Percentiles rank a stretch among this genome's conserved stretches.
These are phyloP conservation scores for Hydnomerulius pinastri DNA, from an alignment of 768 basidiomycete species.

Conservation along the genomic window DNA sequence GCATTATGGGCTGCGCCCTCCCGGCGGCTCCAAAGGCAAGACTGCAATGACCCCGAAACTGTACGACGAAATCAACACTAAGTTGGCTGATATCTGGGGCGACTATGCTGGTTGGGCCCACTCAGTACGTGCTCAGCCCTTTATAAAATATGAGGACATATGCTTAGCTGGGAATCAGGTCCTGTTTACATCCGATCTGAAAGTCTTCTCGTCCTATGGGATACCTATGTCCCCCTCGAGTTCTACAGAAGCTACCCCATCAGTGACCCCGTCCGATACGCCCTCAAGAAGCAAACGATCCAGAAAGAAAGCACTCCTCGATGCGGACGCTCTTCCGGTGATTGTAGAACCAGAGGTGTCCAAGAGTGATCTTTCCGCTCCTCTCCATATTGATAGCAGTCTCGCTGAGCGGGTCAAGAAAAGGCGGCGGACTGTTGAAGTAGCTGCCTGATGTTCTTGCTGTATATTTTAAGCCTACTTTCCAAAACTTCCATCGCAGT, in stretches of 20 bases:
- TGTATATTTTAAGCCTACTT: too few relatives aligned
- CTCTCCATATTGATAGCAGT: conserved; percentile 13
- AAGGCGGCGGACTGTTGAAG: conserved; percentile 28
- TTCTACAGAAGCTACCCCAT: conserved; percentile 15
- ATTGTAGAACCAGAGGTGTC: not conserved
- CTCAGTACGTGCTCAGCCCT: conserved; percentile 48
- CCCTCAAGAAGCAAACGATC: conserved; percentile 38
- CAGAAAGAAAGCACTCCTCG: conserved; percentile 11
- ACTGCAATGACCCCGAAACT: conserved; percentile 71
- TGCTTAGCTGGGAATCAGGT: conserved; percentile 48
- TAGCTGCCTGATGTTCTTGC: conserved; percentile 23
- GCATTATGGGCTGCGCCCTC: conserved; percentile 66
- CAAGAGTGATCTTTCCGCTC: not conserved
- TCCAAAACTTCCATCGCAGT: too few relatives aligned
- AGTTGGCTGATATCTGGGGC: conserved; percentile 72
- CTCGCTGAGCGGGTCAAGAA: conserved; percentile 47
- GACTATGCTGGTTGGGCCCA: conserved; percentile 91
- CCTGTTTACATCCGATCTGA: conserved; percentile 74
- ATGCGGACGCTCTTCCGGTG: conserved; percentile 13
- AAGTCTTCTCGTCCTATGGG: conserved; percentile 65
- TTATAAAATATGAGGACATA: not conserved
- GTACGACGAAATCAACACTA: conserved; percentile 70
- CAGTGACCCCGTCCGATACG: conserved; percentile 32
- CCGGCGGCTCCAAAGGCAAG: conserved; percentile 43
- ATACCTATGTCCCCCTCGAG: conserved; percentile 28